Base-by-base conservation (phyloP, 129 eudicot species). In the Flaveria ramosissima region DNA sequence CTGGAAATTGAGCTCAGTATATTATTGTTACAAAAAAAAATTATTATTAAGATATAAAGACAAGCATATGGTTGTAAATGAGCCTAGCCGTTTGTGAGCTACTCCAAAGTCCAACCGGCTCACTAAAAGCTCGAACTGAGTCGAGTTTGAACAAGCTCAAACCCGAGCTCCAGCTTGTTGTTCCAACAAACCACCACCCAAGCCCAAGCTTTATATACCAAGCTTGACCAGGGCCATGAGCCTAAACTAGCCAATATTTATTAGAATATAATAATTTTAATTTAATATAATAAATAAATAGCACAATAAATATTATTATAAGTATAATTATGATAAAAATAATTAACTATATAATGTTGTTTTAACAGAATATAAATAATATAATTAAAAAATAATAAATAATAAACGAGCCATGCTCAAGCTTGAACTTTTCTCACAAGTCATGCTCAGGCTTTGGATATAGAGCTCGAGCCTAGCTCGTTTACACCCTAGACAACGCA, bases 1-100 rank as follows among this genome's bases (percentile, higher is more conserved):
- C 99, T 93, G 84, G 62, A 65, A 19, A 47, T 47, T 9, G 16
- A 32, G 42, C 52, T 68, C 39, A 53, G 68, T 17, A 21, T 52
- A 61, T 10, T 55, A 67, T 71, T 46, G 64, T 24, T 20, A 21
- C 64, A 32, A 41, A n/a, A 19, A 56, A 56, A 19, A 12, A 9
- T 19, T 56, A 56, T 8, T 20, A 19, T 56, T 21, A 13, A 12
- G 12, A 61, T 17, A 61, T 26, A 24, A 13, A 60, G 41, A 24
- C 41, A 61, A 6, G 4, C 1, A 10, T 1, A 11, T 16, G 42
- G 21, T 43, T 15, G 23, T 15, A 63, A 27, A 63, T 17, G 15
- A 26, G 19, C 19, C 19, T 16, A 27, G 41, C 68, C 19, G 43
- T 39, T 26, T 4, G 41, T 26, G 41, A 26, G 17, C 36, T 26